phyloP scores from a whole-genome alignment of 768 basidiomycete genomes.

The Termitomyces eurrhizus region DNA sequence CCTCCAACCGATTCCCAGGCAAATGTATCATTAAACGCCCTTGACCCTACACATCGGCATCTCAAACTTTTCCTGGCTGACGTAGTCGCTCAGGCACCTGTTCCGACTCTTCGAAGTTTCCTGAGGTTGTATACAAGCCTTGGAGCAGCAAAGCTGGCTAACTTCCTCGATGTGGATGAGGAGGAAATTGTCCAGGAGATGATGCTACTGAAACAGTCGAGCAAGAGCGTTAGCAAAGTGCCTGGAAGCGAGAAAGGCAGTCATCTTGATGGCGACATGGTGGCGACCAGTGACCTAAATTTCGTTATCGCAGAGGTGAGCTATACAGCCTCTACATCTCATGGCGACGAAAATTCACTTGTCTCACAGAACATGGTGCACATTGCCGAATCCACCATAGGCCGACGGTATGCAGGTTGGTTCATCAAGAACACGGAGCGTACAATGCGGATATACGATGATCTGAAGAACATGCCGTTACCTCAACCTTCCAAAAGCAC shows the following conservation, averaged over 20 bases:
- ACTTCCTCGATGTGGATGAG: constrained; percentile 88
- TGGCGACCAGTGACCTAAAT: constrained; percentile 90
- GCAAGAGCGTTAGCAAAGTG: constrained; percentile 70
- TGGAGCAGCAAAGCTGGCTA: constrained; percentile 86
- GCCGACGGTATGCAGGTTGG: constrained; percentile 92
- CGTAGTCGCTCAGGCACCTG: constrained; percentile 68
- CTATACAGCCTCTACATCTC: constrained; percentile 6
- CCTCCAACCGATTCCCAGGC: constrained; percentile 26
- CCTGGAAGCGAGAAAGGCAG: constrained; percentile 49
- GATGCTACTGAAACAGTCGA: constrained; percentile 93
- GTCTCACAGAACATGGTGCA: constrained; percentile 85
- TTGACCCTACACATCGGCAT: constrained; percentile 82
- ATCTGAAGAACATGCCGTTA: constrained; percentile 53
- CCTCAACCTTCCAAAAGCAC: constrained; percentile 32
- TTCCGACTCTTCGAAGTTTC: constrained; percentile 86
- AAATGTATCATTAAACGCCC: constrained; percentile 27
- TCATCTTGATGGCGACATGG: constrained; percentile 80
- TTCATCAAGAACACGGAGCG: constrained; percentile 96
- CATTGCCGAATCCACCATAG: constrained; percentile 92
- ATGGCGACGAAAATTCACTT: background rate
- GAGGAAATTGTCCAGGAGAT: constrained; percentile 95
- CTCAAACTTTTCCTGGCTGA: constrained; percentile 81
- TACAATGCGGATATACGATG: constrained; percentile 82
- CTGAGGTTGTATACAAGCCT: constrained; percentile 94
- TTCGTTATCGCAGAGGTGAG: constrained; percentile 92